Evolutionary conservation across 257 asterid genomes (phyloP).

Genomic region (Plectranthus barbatus): DNA sequence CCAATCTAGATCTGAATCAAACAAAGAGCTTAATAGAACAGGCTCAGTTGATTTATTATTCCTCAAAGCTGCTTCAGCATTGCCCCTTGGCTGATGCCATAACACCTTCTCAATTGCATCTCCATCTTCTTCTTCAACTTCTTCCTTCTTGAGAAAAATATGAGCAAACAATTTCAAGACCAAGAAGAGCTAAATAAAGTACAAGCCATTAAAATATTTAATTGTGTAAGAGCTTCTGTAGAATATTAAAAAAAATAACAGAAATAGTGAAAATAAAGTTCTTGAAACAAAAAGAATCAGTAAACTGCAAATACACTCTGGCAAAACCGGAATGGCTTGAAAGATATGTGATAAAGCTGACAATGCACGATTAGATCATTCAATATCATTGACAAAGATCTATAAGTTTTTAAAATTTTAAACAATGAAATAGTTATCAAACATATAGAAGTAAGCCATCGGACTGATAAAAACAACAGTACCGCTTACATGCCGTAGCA

Average conservation of each 20-base stretch:
- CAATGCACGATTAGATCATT: background rate
- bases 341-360: background rate
- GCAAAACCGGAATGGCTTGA: background rate
- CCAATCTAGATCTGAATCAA: slow-evolving; percentile 84
- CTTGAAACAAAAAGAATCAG: background rate
- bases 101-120: slow-evolving; percentile 90
- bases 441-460: background rate
- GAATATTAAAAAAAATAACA: background rate
- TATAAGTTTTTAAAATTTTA: background rate
- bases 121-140: slow-evolving; percentile 79
- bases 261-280: background rate
- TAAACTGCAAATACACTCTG: background rate
- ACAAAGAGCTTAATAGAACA: slow-evolving; percentile 64
- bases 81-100: slow-evolving; percentile 98
- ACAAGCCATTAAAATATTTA: background rate
- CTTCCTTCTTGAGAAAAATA: slow-evolving; percentile 50
- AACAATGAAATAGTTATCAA: slow-evolving; percentile 1
- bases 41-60: slow-evolving; percentile 73
- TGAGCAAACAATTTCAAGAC: slow-evolving; percentile 17
- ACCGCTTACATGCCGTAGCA: background rate
- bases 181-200: background rate
- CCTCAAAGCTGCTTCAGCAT: slow-evolving; percentile 86
- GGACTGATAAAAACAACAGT: background rate
- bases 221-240: background rate
- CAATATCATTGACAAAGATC: background rate